Evolutionary conservation across 805 yeast species (phyloP), one percentile per base, ranked within the genome.

Genomic region (Candida sonorensis): DNA sequence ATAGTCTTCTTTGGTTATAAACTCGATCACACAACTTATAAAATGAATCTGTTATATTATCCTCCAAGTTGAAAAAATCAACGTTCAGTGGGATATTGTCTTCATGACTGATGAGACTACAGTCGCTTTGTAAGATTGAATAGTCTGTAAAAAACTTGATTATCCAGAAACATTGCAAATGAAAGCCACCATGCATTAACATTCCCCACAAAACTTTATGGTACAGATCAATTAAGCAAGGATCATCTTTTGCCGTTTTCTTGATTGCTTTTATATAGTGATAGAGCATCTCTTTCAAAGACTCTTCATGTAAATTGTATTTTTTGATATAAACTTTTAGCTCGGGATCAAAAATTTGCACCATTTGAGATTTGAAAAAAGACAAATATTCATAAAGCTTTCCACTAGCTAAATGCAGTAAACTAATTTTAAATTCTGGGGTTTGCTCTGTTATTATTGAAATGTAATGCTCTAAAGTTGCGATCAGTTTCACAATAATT

Each of bases 111-210:
- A 41, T 22, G 7, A 42, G 17, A 4, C 42, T 41, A 11, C 45
- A 39, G 25, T 44, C 45, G 21, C 50, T 41, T 23, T 38, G 22
- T 14, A 43, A 30, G 10, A 33, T 27, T 4, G 38, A 31, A 30
- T 53, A 59, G 31, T 56, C 50, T 23, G 55, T 53, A 24, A 69
- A 40, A 12, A 53, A 48, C 33, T 54, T 55, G 41, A 71, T 68
- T 26, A 68, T 60, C 65, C 67, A 62, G 13, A 72, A 40, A 3
- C 61, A 47, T 27, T 57, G 61, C 8, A 68, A 17, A 36, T 66
- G 69, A 17, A 62, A 45, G 1, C 67, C 70, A 11, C 77, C 77
- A 35, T 56, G 59, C 27, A 70, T 40, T 7, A 67, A 24, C 7
- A 70, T 37, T 0, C 68, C 69, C 57, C 67, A 62, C 1, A 69